Evolutionary conservation across 2,329 filamentous ascomycete species (phyloP).

Genomic region (Ceratocystis colombiana): DNA sequence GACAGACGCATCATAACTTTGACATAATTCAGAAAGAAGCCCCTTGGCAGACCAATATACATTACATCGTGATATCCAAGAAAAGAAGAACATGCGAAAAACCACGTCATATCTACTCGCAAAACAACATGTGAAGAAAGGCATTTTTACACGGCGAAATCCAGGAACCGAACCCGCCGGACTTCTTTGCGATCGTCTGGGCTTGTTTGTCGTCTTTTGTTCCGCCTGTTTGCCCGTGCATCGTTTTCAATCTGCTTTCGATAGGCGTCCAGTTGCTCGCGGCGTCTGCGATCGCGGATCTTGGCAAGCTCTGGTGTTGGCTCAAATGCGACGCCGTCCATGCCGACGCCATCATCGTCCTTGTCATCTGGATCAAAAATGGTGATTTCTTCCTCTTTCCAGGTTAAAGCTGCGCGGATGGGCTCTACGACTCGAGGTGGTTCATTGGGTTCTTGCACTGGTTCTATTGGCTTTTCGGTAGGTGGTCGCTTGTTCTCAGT

Average conservation of each 20-base stretch:
- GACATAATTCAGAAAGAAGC: not conserved
- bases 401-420: slow-evolving; percentile 50
- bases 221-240: slow-evolving; percentile 38
- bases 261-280: slow-evolving; percentile 54
- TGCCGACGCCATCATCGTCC: slow-evolving; percentile 56
- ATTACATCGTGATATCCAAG: slow-evolving; percentile 5
- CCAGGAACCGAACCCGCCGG: slow-evolving; percentile 22
- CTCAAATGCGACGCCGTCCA: slow-evolving; percentile 58
- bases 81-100: not conserved
- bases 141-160: slow-evolving; percentile 3
- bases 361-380: slow-evolving; percentile 54
- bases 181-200: slow-evolving; percentile 15
- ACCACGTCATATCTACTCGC: not conserved
- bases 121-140: not conserved
- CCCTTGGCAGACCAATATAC: not conserved
- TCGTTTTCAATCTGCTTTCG: slow-evolving; percentile 51
- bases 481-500: not conserved
- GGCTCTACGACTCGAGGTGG: slow-evolving; percentile 39
- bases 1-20: not conserved
- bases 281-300: slow-evolving; percentile 46
- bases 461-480: not conserved
- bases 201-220: slow-evolving; percentile 21
- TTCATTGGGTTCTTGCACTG: slow-evolving; percentile 13
- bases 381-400: slow-evolving; percentile 59
- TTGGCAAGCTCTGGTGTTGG: slow-evolving; percentile 53